Percentiles rank a stretch among this genome's conserved stretches.
phyloP scores from a whole-genome alignment of 2,329 filamentous ascomycete species.

The Sclerotinia borealis region DNA sequence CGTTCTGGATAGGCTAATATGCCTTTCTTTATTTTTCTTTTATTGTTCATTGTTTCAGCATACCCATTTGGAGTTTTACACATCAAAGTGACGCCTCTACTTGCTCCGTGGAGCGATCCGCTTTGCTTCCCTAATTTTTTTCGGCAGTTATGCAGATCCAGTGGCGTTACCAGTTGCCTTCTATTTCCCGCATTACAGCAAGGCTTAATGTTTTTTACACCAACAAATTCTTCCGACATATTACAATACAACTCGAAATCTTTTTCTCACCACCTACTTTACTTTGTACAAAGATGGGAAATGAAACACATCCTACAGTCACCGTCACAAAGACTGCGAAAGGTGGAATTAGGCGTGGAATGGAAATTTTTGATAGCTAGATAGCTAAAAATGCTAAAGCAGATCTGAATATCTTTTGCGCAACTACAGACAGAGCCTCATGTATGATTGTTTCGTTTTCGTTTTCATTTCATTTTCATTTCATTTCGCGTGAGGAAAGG shows the following conservation, averaged over 20 bases:
- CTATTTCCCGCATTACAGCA: conserved; percentile 5
- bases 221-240: neutral
- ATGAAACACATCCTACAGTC: conserved; percentile 3
- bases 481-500: neutral
- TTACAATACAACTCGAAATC: conserved; percentile 2
- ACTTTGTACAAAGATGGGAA: conserved; percentile 9
- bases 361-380: neutral
- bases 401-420: neutral
- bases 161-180: conserved; percentile 1
- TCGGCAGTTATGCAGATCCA: neutral
- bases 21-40: conserved; percentile 23
- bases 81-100: conserved; percentile 8
- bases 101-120: conserved; percentile 4
- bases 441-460: neutral
- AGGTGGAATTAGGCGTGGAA: neutral
- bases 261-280: neutral
- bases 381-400: neutral
- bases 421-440: neutral
- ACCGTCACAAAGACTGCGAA: conserved; percentile 7
- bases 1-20: conserved; percentile 29
- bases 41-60: conserved; percentile 26
- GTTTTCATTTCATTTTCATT: no score
- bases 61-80: conserved; percentile 24
- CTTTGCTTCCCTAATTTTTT: conserved; percentile 9
- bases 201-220: conserved; percentile 13